Evolutionary conservation across 441 rosid genomes (phyloP), one percentile per base, ranked within the genome.

Genomic region (Populus hybrid): DNA sequence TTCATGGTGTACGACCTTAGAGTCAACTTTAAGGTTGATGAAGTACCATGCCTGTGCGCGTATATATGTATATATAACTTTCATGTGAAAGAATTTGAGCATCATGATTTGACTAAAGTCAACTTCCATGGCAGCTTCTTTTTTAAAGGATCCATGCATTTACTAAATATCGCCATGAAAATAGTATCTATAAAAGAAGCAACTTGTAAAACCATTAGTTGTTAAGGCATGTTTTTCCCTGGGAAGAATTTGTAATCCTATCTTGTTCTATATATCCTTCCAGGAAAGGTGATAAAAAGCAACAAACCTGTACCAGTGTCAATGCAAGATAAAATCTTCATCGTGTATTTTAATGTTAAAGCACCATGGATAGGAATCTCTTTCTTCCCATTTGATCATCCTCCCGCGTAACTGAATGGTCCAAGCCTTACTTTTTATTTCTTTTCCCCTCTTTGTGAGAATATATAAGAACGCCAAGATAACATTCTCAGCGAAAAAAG

Each of bases 391-490:
- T 65, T 74, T 64, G 36, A 3, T 74, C 31, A 21, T 16, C 73
- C 73, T 68, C 33, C 64, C 73, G 56, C 33, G n/a, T 53, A 66
- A 2, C 56, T 76, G 24, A 69, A 69, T 76, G 36, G 73, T 76
- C 73, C 68, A 76, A 35, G 23, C 12, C 14, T 26, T 18, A 20
- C 45, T 69, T 38, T 69, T 69, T 33, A 2, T 33, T 9, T 36
- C 3, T 35, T 5, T 20, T n/a, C 21, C 3, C 14, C 12, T 63
- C 21, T 20, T 38, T 16, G 16, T 7, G 75, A 23, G 40, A 72
- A 72, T 33, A 6, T 33, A 33, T 35, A 50, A 72, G 24, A 72
- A 53, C 16, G 9, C 6, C 56, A 45, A 12, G 56, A 45, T 45
- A 45, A 45, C 56, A 45, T 45, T 45, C 56, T 45, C 20, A 45